Evolutionary conservation across 129 eudicot species (phyloP), one percentile per base, ranked within the genome.

Genomic region (Smallanthus sonchifolius): DNA sequence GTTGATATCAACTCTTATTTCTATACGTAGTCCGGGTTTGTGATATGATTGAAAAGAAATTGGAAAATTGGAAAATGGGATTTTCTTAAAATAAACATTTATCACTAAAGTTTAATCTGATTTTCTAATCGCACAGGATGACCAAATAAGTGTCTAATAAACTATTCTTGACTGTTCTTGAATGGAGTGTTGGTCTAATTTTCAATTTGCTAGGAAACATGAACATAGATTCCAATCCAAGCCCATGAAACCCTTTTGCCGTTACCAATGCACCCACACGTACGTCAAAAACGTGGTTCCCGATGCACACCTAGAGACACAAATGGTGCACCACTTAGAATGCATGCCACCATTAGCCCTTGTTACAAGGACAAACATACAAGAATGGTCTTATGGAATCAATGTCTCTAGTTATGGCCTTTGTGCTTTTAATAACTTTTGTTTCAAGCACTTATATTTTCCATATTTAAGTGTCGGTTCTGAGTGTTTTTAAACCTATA

Each of bases 321-420:
- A 69, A 59, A 70, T 76, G 81, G 81, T 69, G 69, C 81, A 63
- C 81, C 72, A 76, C 78, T 77, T 69, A 61, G 59, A 42, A 56
- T 69, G 19, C 37, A 15, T 52, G 54, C 75, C 67, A 69, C 76
- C 79, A 74, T 36, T 56, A 75, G 67, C 82, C 90, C 95, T 68
- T 79, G 83, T 81, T 79, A 83, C 84, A 88, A 69, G 89, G 95
- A 78, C 83, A 80, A 80, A 84, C 84, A 83, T 69, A 86, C 68
- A 60, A 54, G 87, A 85, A 86, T 88, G 86, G 81, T 79, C 87
- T 81, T 40, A 66, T 15, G 67, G 80, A 76, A 76, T 76, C 80
- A 30, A 43, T 76, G 74, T 76, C 59, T 40, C 67, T 76, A 66
- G 55, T 71, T 63, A 78, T 78, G 82, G 73, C 61, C n/a, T 47